Evolutionary conservation across 2,329 filamentous ascomycete species (phyloP), one percentile per base, ranked within the genome.

Genomic region (Pyrenophora seminiperda): DNA sequence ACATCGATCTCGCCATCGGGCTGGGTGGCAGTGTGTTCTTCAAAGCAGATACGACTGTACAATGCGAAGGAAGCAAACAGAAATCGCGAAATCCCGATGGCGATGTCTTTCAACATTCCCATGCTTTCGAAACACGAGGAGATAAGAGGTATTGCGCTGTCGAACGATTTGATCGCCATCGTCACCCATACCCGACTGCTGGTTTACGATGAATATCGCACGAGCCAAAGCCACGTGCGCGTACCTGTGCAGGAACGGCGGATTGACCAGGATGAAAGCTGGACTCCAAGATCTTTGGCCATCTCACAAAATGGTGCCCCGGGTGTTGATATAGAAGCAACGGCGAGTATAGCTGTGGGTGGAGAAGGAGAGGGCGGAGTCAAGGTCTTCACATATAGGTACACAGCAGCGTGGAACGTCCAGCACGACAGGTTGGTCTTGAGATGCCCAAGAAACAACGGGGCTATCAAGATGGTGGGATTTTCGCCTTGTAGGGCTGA

Each of bases 161-260:
- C 62, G 6, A 38, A 63, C 4, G 51, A 63, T 47, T 45, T 65
- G n/a, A 47, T 63, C 15, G 58, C 56, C 9, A 50, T 65, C n/a
- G 46, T 62, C 27, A 65, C 62, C 3, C 47, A 60, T 37, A 37
- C n/a, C 32, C 58, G 46, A n/a, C 39, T 65, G 7, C 13, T 62
- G 13, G 51, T 65, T 9, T 65, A 62, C 34, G 45, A 49, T 17
- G 54, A 59, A 18, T 63, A 64, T 34, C 51, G 42, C 15, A 22
- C 37, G n/a, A 31, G 36, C 17, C 33, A 22, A 9, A 34, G 18
- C 14, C 17, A 48, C 10, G 41, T 41, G 10, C 41, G 50, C 14
- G 20, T 32, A 15, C 29, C 36, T 9, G 20, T 59, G 13, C 37
- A 50, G 13, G 42, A 45, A n/a, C 39, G 49, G 31, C 22, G n/a